Base-by-base conservation (phyloP, 495 filamentous ascomycete genomes). In the Trypethelium eluteriae region DNA sequence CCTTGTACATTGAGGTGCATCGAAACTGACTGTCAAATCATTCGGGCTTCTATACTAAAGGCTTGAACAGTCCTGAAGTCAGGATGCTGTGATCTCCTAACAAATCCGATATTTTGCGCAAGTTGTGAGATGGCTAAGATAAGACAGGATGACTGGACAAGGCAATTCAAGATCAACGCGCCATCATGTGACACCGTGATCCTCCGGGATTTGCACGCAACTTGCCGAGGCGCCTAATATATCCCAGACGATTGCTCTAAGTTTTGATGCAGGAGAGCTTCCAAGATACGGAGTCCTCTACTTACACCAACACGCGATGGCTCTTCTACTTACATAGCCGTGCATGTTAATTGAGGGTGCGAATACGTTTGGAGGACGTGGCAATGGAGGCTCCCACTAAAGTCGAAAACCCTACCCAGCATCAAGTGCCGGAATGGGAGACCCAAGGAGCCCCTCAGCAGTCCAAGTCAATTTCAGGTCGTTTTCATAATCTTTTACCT, bases 401-500 rank as follows among this genome's bases (percentile, higher is more conserved):
- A 18, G 53, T 35, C 36, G 53, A 59, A 36, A 2, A 0, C 36
- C 53, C 11, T 7, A 36, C 14, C 5, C 53, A 53, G 49, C 49
- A 34, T 59, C 53, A 59, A 36, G 53, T 35, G 32, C 53, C 53
- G 36, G 53, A 59, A 36, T 59, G 53, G 53, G 53, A 59, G 32
- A 36, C 53, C 32, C 5, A 14, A 59, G 6, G 53, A 59, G 53
- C 53, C 7, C 18, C 53, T 10, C 53, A 36, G 2, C 18, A 59
- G 25, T 32, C 53, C 2, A 59, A 59, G 18, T 35, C 53, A 3
- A 10, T 59, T 32, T 59, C 53, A 34, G 18, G 36, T 14, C 53
- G 53, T 59, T 36, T 59, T 3, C 34, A 81, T 64, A 64, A 64
- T 35, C 41, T 73, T 50, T 62, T 81, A 5, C 77, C 80, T 14